These are phyloP conservation scores for Delphinella strobiligena DNA, from an alignment of 2,329 filamentous ascomycete species.

Conservation along the genomic window DNA sequence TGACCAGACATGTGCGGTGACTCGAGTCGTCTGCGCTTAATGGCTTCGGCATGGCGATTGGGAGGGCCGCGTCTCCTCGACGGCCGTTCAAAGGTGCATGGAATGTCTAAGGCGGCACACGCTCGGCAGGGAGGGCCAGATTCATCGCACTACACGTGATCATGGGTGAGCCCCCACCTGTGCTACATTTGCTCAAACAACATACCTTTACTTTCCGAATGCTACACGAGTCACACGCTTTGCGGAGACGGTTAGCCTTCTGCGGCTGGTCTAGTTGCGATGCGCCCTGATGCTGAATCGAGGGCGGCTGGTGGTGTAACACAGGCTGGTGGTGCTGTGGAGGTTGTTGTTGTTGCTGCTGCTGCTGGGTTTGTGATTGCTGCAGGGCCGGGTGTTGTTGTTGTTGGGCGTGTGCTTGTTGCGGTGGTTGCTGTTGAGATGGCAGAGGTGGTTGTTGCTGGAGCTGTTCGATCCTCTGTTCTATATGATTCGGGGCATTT, in stretches of 20 bases:
- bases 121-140: slow-evolving; percentile 54
- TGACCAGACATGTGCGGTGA: slow-evolving; percentile 31
- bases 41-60: slow-evolving; percentile 53
- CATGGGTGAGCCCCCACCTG: neutral
- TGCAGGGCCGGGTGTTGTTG: slow-evolving; percentile 9
- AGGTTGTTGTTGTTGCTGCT: slow-evolving; percentile 18
- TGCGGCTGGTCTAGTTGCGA: slow-evolving; percentile 7
- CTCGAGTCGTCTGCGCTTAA: slow-evolving; percentile 48
- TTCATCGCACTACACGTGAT: slow-evolving; percentile 53
- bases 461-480: slow-evolving; percentile 19
- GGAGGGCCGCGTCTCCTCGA: slow-evolving; percentile 53
- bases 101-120: slow-evolving; percentile 52
- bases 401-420: slow-evolving; percentile 6
- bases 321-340: slow-evolving; percentile 3
- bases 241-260: slow-evolving; percentile 26
- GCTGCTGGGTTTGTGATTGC: slow-evolving; percentile 15
- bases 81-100: slow-evolving; percentile 54
- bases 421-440: slow-evolving; percentile 6
- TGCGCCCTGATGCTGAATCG: neutral
- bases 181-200: neutral
- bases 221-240: slow-evolving; percentile 28
- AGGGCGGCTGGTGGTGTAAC: slow-evolving; percentile 9
- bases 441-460: slow-evolving; percentile 20
- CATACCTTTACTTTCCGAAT: slow-evolving; percentile 28
- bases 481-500: slow-evolving; percentile 13